These are phyloP conservation scores for Cryphonectria naterciae DNA, from an alignment of 2,329 filamentous ascomycete genomes.

Conservation along the genomic window DNA sequence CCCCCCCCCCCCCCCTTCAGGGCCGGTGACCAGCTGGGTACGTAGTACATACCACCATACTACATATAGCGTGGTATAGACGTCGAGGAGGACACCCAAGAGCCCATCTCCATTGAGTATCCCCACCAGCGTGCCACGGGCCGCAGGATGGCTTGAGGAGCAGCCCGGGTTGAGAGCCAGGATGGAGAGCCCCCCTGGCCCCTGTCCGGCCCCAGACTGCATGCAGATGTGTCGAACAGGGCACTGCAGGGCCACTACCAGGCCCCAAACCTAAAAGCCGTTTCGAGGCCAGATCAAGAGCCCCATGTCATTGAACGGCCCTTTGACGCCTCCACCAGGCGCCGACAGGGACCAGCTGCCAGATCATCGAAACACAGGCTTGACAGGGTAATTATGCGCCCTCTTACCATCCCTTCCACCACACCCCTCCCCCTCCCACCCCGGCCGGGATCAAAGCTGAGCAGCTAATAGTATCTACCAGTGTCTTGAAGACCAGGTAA, in stretches of 20 bases:
- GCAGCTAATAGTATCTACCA: conserved; percentile 6
- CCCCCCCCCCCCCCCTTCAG: no score
- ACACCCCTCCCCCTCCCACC: neutral
- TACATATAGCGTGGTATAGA: neutral
- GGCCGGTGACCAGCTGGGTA: neutral
- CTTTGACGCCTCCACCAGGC: conserved; percentile 17
- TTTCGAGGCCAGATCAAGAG: conserved; percentile 22
- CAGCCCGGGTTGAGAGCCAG: conserved; percentile 9
- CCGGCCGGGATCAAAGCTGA: conserved; percentile 1
- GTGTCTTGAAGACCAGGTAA: neutral
- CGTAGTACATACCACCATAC: neutral
- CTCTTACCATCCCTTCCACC: neutral
- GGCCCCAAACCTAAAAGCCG: conserved; percentile 21
- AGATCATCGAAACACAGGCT: conserved; percentile 23
- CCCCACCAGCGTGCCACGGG: conserved; percentile 23
- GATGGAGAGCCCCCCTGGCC: conserved; percentile 19
- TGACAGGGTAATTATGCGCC: neutral
- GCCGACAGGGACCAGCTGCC: conserved; percentile 12
- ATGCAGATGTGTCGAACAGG: conserved; percentile 24
- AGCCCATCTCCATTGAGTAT: conserved; percentile 20
- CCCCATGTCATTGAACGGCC: conserved; percentile 16
- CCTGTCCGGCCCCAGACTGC: conserved; percentile 21
- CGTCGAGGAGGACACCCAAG: conserved; percentile 9
- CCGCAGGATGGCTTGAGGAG: conserved; percentile 28
- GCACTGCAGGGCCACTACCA: conserved; percentile 8